These are phyloP conservation scores for Penicillium sp. DNA, from an alignment of 2,329 filamentous ascomycete genomes.

Conservation along the genomic window DNA sequence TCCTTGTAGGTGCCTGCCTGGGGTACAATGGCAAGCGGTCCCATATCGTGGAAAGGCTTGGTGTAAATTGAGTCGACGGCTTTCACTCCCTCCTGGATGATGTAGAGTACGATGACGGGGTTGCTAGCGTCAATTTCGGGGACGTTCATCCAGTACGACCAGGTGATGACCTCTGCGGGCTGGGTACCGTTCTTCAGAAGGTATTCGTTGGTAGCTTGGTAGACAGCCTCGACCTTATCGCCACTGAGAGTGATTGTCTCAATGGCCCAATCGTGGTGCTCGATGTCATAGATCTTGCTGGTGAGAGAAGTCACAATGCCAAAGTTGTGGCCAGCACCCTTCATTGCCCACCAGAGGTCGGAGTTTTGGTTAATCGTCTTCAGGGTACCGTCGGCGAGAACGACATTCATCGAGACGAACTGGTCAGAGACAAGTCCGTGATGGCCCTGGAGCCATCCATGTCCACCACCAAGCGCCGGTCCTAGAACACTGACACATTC, in stretches of 20 bases:
- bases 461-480: constrained; percentile 57
- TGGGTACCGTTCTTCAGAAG: constrained; percentile 46
- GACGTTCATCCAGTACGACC: constrained; percentile 38
- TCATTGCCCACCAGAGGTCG: constrained; percentile 58
- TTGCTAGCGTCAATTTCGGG: constrained; percentile 25
- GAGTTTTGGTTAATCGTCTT: constrained; percentile 41
- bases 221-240: constrained; percentile 52
- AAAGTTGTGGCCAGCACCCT: constrained; percentile 59
- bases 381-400: constrained; percentile 51
- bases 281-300: constrained; percentile 48
- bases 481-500: constrained; percentile 52
- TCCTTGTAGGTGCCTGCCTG: constrained; percentile 47
- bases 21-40: constrained; percentile 36
- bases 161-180: constrained; percentile 49
- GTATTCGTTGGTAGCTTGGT: constrained; percentile 47
- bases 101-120: constrained; percentile 32
- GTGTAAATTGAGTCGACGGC: constrained; percentile 44
- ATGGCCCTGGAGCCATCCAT: constrained; percentile 55
- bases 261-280: constrained; percentile 38
- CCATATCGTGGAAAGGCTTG: constrained; percentile 45
- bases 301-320: constrained; percentile 54
- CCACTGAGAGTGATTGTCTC: constrained; percentile 48
- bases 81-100: constrained; percentile 37
- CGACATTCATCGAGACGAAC: constrained; percentile 52
- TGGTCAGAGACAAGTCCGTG: constrained; percentile 56